Evolutionary conservation across 495 filamentous ascomycete species (phyloP).

Genomic region (Talaromyces nanjingensis): DNA sequence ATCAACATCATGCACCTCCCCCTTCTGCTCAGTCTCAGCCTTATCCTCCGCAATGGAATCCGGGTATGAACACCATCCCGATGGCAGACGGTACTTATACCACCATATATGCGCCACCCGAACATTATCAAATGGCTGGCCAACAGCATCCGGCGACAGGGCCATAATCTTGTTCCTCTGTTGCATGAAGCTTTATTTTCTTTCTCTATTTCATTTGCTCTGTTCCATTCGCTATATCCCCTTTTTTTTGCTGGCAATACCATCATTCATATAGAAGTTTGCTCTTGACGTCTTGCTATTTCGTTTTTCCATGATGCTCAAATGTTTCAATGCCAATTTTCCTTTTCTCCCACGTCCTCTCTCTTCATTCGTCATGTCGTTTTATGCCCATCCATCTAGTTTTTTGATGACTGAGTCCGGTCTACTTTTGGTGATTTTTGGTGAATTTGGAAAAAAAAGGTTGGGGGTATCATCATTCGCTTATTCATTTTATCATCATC

Average conservation of each 20-base stretch:
- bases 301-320: background rate
- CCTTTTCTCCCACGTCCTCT: background rate
- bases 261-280: background rate
- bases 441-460: background rate
- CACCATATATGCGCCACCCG: slow-evolving; percentile 21
- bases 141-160: slow-evolving; percentile 22
- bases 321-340: background rate
- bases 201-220: slow-evolving; percentile 14
- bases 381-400: background rate
- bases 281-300: background rate
- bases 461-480: background rate
- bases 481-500: slow-evolving; percentile 18
- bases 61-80: slow-evolving; percentile 27
- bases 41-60: slow-evolving; percentile 22
- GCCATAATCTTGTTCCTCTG: slow-evolving; percentile 16
- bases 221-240: slow-evolving; percentile 1
- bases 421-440: background rate
- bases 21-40: background rate
- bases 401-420: background rate
- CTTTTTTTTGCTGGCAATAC: background rate
- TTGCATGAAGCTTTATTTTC: slow-evolving; percentile 10
- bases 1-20: slow-evolving; percentile 5
- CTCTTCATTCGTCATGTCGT: background rate
- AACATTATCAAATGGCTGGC: slow-evolving; percentile 27
- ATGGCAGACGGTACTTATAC: slow-evolving; percentile 34